phyloP scores from a whole-genome alignment of 192 early-diverging fungal genomes.

The Linnemannia exigua region DNA sequence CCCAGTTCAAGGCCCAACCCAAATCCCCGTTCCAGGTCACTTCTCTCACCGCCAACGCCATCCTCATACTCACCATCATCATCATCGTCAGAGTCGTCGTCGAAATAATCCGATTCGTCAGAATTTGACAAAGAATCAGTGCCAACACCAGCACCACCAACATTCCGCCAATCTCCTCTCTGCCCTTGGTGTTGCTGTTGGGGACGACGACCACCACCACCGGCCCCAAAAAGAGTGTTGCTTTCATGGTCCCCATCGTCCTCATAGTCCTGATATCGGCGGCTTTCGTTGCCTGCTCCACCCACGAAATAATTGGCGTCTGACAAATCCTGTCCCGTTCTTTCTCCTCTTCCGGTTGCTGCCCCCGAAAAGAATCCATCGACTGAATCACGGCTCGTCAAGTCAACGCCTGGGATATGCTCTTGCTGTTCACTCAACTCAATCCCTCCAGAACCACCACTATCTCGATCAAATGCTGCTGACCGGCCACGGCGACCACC shows the following conservation, averaged over 20 bases:
- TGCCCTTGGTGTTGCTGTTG: not conserved
- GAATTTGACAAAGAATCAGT: constrained; percentile 22
- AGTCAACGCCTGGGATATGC: constrained; percentile 18
- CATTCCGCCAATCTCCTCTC: constrained; percentile 25
- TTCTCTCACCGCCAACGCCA: not conserved
- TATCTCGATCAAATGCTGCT: not conserved
- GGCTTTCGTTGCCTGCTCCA: not conserved
- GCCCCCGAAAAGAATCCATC: not conserved
- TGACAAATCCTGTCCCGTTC: not conserved
- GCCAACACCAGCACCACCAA: constrained; percentile 4
- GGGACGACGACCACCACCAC: not conserved
- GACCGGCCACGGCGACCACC: not conserved
- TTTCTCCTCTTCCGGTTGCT: not conserved
- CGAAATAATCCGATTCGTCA: constrained; percentile 16
- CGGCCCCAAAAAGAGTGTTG: constrained; percentile 26
- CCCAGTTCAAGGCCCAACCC: not conserved
- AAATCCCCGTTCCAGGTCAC: constrained; percentile 7
- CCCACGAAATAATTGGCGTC: not conserved
- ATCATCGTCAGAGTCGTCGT: constrained; percentile 24
- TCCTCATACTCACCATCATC: constrained; percentile 1
- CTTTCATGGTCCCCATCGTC: constrained; percentile 47
- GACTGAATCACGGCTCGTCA: not conserved
- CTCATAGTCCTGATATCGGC: constrained; percentile 37
- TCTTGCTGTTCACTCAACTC: constrained; percentile 20
- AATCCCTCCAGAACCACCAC: not conserved